Conservation (phyloP, 306 rosid genomes). For the Pyrus betulifolia region DNA sequence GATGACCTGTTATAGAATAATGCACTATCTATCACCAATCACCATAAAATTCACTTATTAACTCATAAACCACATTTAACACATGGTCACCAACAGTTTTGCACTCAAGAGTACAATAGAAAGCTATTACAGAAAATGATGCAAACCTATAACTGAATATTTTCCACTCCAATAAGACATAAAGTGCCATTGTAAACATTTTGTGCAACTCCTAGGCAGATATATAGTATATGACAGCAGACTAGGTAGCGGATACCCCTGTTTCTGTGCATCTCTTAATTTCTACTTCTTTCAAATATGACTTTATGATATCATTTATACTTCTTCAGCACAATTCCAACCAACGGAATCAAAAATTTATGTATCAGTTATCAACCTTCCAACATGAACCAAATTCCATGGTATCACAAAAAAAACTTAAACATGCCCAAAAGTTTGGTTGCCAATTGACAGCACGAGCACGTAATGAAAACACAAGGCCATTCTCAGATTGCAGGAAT, state of each 20-base stretch:
- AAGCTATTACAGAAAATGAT: background rate
- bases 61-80: background rate
- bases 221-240: background rate
- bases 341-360: background rate
- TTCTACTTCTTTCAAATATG: background rate
- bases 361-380: background rate
- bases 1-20: background rate
- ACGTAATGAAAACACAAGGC: background rate
- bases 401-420: background rate
- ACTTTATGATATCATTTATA: background rate
- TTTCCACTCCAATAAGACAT: background rate
- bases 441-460: slow-evolving; percentile 6
- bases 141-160: background rate
- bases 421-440: background rate
- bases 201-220: background rate
- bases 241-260: background rate
- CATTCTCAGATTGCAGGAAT: slow-evolving; percentile 1
- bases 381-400: background rate
- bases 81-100: background rate
- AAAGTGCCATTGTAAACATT: background rate
- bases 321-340: background rate
- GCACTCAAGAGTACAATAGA: background rate
- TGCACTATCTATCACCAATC: background rate
- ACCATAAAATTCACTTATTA: background rate
- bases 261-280: background rate